Evolutionary conservation across 2,329 filamentous ascomycete species (phyloP).

Genomic region (Nigrospora oryzae): DNA sequence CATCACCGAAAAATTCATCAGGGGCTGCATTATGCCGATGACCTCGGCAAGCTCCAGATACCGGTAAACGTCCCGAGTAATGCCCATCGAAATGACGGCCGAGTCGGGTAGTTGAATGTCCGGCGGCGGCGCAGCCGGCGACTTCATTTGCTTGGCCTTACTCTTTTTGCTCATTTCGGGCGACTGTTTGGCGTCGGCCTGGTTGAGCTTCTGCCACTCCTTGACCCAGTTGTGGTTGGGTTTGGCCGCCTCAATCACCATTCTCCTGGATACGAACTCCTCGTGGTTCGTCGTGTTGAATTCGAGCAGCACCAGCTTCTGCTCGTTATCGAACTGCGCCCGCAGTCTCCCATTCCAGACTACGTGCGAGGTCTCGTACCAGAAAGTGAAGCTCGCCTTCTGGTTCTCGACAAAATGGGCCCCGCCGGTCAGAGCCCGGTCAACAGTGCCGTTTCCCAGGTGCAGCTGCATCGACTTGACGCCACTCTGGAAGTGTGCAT

Average conservation of each 20-base stretch:
- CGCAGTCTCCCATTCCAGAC: constrained; percentile 70
- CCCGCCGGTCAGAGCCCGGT: constrained; percentile 50
- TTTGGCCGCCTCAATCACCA: constrained; percentile 52
- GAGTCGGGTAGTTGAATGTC: constrained; percentile 54
- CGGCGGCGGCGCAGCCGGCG: constrained; percentile 48
- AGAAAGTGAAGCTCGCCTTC: constrained; percentile 78
- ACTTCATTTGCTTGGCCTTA: constrained; percentile 51
- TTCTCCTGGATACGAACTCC: constrained; percentile 71
- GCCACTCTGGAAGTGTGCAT: constrained; percentile 80
- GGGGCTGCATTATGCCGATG: constrained; percentile 36
- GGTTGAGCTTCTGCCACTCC: constrained; percentile 54
- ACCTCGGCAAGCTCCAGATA: constrained; percentile 62
- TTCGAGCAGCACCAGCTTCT: constrained; percentile 79
- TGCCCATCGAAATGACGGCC: constrained; percentile 44
- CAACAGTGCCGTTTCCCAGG: constrained; percentile 57
- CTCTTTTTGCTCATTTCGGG: constrained; percentile 62
- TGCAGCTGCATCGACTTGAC: constrained; percentile 80
- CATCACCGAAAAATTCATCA: constrained; percentile 49
- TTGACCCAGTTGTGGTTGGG: constrained; percentile 57
- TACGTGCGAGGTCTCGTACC: constrained; percentile 78
- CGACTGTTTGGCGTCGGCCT: constrained; percentile 47
- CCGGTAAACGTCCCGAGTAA: constrained; percentile 52
- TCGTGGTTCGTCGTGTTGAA: constrained; percentile 70
- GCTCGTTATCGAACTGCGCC: constrained; percentile 69
- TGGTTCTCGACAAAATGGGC: constrained; percentile 68